Conservation (phyloP, 2,329 filamentous ascomycete genomes). For the Chaetomium sp. region DNA sequence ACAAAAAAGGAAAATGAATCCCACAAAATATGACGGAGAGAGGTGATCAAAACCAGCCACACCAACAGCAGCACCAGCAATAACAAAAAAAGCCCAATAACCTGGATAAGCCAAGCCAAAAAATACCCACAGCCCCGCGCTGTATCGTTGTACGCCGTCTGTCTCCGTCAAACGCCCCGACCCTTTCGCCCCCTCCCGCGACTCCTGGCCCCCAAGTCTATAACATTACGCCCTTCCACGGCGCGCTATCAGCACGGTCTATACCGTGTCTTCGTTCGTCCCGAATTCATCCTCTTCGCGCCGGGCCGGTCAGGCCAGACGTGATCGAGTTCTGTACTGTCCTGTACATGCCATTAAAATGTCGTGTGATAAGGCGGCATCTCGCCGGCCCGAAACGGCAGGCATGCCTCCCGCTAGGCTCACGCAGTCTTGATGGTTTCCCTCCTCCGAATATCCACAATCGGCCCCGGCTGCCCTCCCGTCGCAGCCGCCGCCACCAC, state of each 20-base stretch:
- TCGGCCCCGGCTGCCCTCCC: slow-evolving; percentile 17
- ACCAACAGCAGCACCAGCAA: not conserved
- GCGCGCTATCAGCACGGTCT: slow-evolving; percentile 12
- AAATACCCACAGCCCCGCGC: slow-evolving; percentile 17
- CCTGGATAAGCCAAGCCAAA: slow-evolving; percentile 11
- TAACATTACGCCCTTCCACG: slow-evolving; percentile 22
- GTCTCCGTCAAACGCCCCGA: slow-evolving; percentile 32
- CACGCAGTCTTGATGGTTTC: slow-evolving; percentile 42
- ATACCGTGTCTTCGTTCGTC: slow-evolving; percentile 8
- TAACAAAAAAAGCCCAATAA: slow-evolving; percentile 4
- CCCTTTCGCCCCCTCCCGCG: not conserved
- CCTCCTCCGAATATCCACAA: slow-evolving; percentile 39
- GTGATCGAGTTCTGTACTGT: not conserved
- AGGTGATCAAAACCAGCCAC: not conserved
- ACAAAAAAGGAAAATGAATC: not conserved
- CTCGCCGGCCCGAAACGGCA: too few species aligned
- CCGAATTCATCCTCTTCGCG: not conserved
- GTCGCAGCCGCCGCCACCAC: not conserved
- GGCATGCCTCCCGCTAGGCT: not conserved
- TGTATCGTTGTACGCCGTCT: slow-evolving; percentile 30
- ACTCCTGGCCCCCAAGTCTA: slow-evolving; percentile 22
- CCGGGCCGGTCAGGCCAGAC: not conserved
- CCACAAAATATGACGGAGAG: not conserved
- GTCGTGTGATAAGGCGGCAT: too few species aligned
- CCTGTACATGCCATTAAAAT: not conserved